A percentile compares a stretch with the other conserved stretches of the same genome.
Evolutionary conservation across 495 filamentous ascomycete species (phyloP).

Genomic region (Geoglossum glabrum): DNA sequence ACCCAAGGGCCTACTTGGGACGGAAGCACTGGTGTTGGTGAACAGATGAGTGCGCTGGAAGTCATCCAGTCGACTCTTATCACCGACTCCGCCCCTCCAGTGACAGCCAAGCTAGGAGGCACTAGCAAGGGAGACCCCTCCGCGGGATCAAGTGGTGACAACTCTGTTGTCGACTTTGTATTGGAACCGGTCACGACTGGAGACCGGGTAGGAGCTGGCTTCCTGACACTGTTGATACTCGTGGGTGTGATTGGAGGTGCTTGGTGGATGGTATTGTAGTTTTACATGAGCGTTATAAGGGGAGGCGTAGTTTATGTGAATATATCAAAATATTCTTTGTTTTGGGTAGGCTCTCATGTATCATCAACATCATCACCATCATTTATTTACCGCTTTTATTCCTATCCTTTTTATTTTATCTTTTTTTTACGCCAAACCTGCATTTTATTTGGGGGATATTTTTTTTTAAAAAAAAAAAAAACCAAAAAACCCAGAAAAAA

Average conservation of each 20-base stretch:
- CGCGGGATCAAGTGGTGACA: conserved; percentile 31
- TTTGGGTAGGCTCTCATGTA: neutral
- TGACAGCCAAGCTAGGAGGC: conserved; percentile 48
- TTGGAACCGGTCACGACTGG: conserved; percentile 22
- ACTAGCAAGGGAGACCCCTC: conserved; percentile 52
- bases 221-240: conserved; percentile 32
- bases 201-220: conserved; percentile 38
- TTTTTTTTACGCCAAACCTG: no score
- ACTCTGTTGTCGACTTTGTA: conserved; percentile 7
- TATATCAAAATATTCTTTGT: neutral
- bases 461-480: no score
- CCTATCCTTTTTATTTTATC: no score
- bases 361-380: neutral
- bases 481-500: no score
- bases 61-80: conserved; percentile 42
- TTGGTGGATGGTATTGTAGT: conserved; percentile 22
- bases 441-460: no score
- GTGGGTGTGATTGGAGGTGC: conserved; percentile 20
- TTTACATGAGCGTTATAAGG: no score
- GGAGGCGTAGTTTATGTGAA: neutral
- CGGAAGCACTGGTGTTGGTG: conserved; percentile 36
- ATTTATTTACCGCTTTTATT: no score
- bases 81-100: conserved; percentile 26
- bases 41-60: conserved; percentile 54
- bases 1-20: conserved; percentile 35